phyloP scores from a whole-genome alignment of 2,329 filamentous ascomycete species.

The Pseudocercospora pini-densiflorae region DNA sequence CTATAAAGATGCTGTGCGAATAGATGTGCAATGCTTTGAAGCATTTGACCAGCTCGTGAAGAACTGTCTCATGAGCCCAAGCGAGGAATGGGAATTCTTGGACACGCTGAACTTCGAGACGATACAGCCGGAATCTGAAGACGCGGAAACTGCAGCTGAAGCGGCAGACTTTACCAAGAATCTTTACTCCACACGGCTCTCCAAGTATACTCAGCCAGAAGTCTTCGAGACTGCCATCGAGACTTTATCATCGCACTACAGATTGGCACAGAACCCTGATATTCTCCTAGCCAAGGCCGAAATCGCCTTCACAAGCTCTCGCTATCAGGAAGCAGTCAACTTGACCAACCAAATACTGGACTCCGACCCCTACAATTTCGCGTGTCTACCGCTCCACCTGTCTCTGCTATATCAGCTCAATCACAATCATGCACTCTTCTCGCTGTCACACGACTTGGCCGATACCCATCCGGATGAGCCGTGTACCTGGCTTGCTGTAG shows the following conservation, averaged over 20 bases:
- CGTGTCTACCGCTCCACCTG: constrained; percentile 86
- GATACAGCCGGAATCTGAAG: constrained; percentile 65
- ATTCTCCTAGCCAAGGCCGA: constrained; percentile 89
- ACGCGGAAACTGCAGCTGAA: constrained; percentile 73
- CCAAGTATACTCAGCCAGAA: constrained; percentile 88
- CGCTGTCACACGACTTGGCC: constrained; percentile 89
- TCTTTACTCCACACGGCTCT: constrained; percentile 92
- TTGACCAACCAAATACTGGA: constrained; percentile 84
- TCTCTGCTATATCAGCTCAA: constrained; percentile 88
- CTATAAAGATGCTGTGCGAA: constrained; percentile 95
- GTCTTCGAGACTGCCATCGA: constrained; percentile 86
- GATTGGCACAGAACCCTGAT: constrained; percentile 82
- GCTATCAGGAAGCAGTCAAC: constrained; percentile 82
- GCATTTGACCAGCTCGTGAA: constrained; percentile 98
- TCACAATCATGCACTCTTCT: constrained; percentile 85
- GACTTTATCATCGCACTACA: constrained; percentile 91
- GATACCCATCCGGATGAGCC: constrained; percentile 91
- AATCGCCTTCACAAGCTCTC: constrained; percentile 90
- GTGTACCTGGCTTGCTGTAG: constrained; percentile 91
- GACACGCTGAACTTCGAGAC: constrained; percentile 89
- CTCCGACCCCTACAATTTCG: constrained; percentile 86
- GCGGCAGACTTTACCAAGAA: constrained; percentile 93
- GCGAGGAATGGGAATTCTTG: constrained; percentile 88
- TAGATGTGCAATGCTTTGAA: constrained; percentile 98
- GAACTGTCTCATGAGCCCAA: constrained; percentile 87